Evolutionary conservation across 768 basidiomycete genomes (phyloP).

Genomic region (Nidularia pulvinata): DNA sequence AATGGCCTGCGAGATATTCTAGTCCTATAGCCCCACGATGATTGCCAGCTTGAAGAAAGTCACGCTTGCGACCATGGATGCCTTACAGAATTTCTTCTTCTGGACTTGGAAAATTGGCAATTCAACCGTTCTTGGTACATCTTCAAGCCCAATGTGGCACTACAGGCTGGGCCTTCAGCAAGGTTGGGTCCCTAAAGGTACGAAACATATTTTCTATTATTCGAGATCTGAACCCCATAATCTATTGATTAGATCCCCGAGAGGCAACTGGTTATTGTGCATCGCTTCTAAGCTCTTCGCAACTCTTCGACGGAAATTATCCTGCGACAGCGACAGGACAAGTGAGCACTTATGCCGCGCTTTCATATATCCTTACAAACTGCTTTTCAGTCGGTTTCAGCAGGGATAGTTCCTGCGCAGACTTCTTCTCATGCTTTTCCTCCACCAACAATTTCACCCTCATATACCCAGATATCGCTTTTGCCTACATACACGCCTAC

Average conservation of each 20-base stretch:
- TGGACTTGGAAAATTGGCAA: constrained; percentile 97
- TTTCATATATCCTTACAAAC: constrained; percentile 1
- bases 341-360: constrained; percentile 18
- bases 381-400: constrained; percentile 45
- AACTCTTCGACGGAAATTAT: constrained; percentile 52
- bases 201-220: constrained; percentile 21
- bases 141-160: constrained; percentile 82
- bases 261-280: constrained; percentile 46
- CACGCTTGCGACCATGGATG: constrained; percentile 83
- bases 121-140: constrained; percentile 65
- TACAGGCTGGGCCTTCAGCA: constrained; percentile 84
- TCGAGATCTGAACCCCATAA: too few relatives aligned
- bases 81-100: constrained; percentile 92
- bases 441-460: constrained; percentile 56
- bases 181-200: constrained; percentile 86
- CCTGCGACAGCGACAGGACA: constrained; percentile 74
- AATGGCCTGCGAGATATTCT: neutral
- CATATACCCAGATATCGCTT: constrained; percentile 47
- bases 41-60: constrained; percentile 65
- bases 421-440: constrained; percentile 59
- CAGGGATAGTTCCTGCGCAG: constrained; percentile 54
- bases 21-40: constrained; percentile 56
- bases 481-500: constrained; percentile 77
- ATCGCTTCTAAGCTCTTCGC: constrained; percentile 29
- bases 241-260: constrained; percentile 32